Evolutionary conservation across 1,284 basidiomycete genomes (phyloP), one percentile per base, ranked within the genome.

Genomic region (Tausonia pullulans): DNA sequence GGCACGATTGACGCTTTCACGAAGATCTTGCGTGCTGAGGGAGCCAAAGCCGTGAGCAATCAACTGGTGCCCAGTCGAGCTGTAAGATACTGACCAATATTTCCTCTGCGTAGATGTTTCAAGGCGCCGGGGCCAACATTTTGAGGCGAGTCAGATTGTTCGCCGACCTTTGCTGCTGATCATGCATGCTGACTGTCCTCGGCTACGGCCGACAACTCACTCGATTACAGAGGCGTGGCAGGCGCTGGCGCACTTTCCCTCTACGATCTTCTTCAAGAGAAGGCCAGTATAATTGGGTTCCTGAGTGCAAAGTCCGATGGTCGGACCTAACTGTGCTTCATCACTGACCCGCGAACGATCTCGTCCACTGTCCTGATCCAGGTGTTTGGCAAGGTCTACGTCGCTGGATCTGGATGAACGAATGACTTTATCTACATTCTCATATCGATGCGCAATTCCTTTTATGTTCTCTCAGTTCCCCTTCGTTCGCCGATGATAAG

Each of bases 181-280:
- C 27, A 27, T 27, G 27, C 27, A 27, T 27, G 27, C 27, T 27
- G 27, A 27, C 27, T 27, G 27, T 27, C 27, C 27, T 27, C 27
- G 27, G 27, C 27, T 27, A 27, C 27, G 27, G 27, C 27, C 27
- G 27, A 27, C 27, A 27, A 27, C 27, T 27, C 27, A 27, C 27
- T 27, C 27, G 27, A 27, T 27, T 27, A 27, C 27, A 27, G 27
- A 27, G 27, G 27, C 27, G 27, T 27, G 27, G 27, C 27, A 27
- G 27, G 27, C 27, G 27, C 27, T 27, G 85, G 84, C 77, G 85
- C 85, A 54, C 76, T 88, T 68, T 83, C 85, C 9, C 75, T 86
- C 60, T 85, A 27, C 27, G 27, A 27, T 27, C 27, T 27, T 27
- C 27, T 27, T 27, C 27, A 27, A 27, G 27, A 27, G 27, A 27